phyloP scores from a whole-genome alignment of 768 basidiomycete genomes.

The Baorangia bicolor region DNA sequence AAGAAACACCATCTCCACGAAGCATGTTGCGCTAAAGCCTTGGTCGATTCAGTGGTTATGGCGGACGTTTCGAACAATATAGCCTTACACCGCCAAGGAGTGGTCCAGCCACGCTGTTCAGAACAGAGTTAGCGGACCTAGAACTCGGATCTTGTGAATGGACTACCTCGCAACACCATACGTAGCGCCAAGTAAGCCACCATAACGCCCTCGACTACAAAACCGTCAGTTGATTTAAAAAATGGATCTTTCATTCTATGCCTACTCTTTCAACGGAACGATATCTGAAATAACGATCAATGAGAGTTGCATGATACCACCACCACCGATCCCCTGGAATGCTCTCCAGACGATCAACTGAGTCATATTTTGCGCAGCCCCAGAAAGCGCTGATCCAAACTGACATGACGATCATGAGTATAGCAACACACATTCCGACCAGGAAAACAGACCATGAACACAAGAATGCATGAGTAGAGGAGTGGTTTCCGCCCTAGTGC shows the following conservation, averaged over 20 bases:
- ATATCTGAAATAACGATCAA: constrained; percentile 83
- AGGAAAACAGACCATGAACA: constrained; percentile 58
- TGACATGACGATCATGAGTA: constrained; percentile 26
- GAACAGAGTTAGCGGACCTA: not conserved
- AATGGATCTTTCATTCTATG: not conserved
- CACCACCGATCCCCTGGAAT: constrained; percentile 81
- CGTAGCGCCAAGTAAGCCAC: constrained; percentile 72
- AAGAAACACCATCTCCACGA: constrained; percentile 86
- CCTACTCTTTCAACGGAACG: constrained; percentile 74
- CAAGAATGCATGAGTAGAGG: constrained; percentile 57
- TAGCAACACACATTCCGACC: not conserved
- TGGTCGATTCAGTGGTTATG: not conserved
- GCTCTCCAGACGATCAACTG: constrained; percentile 78
- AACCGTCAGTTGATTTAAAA: not conserved
- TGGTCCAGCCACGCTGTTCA: constrained; percentile 63
- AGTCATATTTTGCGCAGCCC: constrained; percentile 73
- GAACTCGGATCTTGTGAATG: not conserved
- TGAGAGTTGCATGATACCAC: constrained; percentile 72
- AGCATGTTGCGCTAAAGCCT: constrained; percentile 71
- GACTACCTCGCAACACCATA: constrained; percentile 65
- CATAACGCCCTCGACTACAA: constrained; percentile 71
- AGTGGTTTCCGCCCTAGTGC: constrained; percentile 61
- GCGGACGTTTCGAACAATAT: not conserved
- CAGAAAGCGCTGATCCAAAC: constrained; percentile 79
- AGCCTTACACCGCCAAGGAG: constrained; percentile 74